A percentile compares a stretch with the other conserved stretches of the same genome.
phyloP scores from a whole-genome alignment of 2,329 filamentous ascomycete species.

The Tolypocladium nubicola region DNA sequence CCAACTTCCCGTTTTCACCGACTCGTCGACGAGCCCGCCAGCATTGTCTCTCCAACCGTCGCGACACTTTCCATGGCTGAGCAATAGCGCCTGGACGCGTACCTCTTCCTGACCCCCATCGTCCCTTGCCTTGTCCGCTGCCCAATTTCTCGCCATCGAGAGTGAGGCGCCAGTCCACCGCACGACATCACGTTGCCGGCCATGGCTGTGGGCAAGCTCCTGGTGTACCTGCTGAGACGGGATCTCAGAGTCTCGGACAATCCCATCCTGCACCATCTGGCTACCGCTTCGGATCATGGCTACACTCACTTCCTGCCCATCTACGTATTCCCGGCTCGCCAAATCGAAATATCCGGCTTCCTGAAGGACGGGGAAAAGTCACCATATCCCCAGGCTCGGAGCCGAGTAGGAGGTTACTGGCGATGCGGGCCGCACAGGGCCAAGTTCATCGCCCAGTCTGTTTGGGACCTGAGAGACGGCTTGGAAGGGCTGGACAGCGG shows the following conservation, averaged over 20 bases:
- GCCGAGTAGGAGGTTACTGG: constrained; percentile 57
- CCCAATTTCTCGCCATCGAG: neutral
- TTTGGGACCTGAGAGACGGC: constrained; percentile 60
- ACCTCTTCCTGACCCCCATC: neutral
- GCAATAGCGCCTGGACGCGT: neutral
- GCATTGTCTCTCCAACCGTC: neutral
- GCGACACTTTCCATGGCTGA: neutral
- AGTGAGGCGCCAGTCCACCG: neutral
- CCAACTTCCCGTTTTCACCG: neutral
- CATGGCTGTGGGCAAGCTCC: constrained; percentile 34
- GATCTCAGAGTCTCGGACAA: constrained; percentile 69
- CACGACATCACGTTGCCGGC: neutral
- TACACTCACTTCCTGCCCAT: constrained; percentile 63
- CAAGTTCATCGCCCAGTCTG: constrained; percentile 60
- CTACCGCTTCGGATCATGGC: constrained; percentile 35
- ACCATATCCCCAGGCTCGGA: constrained; percentile 60
- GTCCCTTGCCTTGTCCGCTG: neutral
- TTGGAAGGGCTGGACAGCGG: constrained; percentile 50
- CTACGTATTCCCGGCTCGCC: constrained; percentile 57
- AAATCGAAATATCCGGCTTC: constrained; percentile 68
- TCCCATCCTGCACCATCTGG: constrained; percentile 53
- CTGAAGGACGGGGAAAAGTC: constrained; percentile 41
- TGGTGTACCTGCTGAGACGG: constrained; percentile 62
- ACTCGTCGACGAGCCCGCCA: neutral
- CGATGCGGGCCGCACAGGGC: constrained; percentile 62